These are phyloP conservation scores for Agarophyton chilense DNA, from an alignment of 23 red algal genomes.

Conservation along the genomic window DNA sequence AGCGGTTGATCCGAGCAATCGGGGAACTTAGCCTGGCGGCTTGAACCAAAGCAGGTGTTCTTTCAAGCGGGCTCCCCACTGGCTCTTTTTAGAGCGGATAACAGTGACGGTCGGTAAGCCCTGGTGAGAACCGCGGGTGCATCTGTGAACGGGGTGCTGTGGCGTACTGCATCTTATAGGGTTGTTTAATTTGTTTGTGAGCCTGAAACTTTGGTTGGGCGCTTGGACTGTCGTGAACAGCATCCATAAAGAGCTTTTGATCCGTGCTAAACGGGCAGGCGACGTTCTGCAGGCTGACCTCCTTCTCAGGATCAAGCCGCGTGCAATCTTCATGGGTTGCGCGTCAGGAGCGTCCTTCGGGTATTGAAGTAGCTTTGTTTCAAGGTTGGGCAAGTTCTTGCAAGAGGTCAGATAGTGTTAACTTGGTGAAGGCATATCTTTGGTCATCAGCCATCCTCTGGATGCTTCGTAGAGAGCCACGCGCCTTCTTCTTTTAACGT, in stretches of 20 bases:
- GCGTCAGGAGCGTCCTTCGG: neutral
- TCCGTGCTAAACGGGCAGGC: too few species aligned
- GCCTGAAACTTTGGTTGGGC: neutral
- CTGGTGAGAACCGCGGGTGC: neutral
- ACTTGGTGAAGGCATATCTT: slow-evolving; percentile 29
- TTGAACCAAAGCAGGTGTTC: too few species aligned
- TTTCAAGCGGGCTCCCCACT: too few species aligned
- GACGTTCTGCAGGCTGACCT: too few species aligned
- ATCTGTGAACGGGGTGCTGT: neutral
- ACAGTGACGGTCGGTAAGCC: too few species aligned
- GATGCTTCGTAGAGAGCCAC: slow-evolving; percentile 6
- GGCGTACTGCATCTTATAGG: neutral
- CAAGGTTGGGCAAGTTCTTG: neutral
- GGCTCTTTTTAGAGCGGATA: too few species aligned
- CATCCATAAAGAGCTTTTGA: neutral
- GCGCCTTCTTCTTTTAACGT: neutral
- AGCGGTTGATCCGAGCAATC: too few species aligned
- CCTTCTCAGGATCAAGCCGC: neutral
- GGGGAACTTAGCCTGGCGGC: too few species aligned
- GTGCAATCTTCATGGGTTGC: neutral
- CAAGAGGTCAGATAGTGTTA: neutral
- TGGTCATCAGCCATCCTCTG: slow-evolving; percentile 9
- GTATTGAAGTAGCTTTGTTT: neutral
- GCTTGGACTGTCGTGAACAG: neutral
- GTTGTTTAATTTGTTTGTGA: neutral